Conservation (phyloP, 305 asterid species). For the Fraxinus paxiana region DNA sequence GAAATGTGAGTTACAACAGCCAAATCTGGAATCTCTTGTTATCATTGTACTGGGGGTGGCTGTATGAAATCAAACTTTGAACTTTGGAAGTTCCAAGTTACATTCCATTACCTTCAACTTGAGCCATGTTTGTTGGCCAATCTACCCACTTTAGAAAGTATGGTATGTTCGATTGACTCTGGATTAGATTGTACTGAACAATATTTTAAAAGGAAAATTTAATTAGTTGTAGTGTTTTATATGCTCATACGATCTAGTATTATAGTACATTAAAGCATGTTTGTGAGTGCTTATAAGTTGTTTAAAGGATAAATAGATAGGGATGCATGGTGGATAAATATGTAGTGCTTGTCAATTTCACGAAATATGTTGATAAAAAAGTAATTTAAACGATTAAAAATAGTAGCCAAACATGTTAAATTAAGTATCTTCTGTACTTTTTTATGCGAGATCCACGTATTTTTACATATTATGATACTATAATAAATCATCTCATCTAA, state of each 20-base stretch:
- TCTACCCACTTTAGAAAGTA: not conserved
- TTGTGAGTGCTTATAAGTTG: not conserved
- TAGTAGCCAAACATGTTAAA: not conserved
- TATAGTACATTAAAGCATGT: not conserved
- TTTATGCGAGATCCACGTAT: not conserved
- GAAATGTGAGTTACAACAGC: not conserved
- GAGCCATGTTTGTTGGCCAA: slow-evolving; percentile 36
- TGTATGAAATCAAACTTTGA: not conserved
- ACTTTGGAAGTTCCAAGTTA: not conserved
- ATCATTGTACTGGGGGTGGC: not conserved
- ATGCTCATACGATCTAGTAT: not conserved
- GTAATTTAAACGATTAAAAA: not conserved
- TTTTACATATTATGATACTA: not conserved
- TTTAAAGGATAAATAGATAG: not conserved
- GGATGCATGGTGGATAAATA: not conserved
- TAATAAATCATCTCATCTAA: not conserved
- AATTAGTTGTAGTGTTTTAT: not conserved
- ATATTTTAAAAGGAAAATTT: not conserved
- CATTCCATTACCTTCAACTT: not conserved
- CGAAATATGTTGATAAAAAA: not conserved
- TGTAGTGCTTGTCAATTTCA: not conserved
- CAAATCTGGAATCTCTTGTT: not conserved
- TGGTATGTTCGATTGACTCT: not conserved
- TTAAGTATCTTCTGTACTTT: not conserved
- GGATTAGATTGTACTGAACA: not conserved